Evolutionary conservation across 768 basidiomycete genomes (phyloP).

Genomic region (Boletus tomentosulus): DNA sequence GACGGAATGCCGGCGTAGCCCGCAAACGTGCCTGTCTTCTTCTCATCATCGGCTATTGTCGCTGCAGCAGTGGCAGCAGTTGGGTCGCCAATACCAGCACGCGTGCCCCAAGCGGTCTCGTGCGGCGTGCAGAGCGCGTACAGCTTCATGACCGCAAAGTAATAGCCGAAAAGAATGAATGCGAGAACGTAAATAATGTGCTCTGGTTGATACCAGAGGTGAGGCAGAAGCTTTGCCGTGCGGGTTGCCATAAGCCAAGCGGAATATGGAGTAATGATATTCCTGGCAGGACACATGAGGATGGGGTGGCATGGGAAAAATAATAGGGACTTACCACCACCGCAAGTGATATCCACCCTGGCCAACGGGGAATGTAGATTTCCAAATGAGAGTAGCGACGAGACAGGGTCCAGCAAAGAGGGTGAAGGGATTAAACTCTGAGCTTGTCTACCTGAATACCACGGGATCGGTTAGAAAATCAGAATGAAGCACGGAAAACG

Average conservation of each 20-base stretch:
- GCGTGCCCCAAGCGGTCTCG: conserved; percentile 97
- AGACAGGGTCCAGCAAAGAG: conserved; percentile 41
- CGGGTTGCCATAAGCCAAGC: conserved; percentile 70
- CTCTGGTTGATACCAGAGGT: conserved; percentile 72
- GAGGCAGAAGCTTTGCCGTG: conserved; percentile 76
- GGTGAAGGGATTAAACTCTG: conserved; percentile 60
- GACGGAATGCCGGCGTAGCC: not conserved
- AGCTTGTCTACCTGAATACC: conserved; percentile 70
- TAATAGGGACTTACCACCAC: conserved; percentile 39
- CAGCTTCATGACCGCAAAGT: conserved; percentile 92
- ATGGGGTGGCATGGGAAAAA: not conserved
- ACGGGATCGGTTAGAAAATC: conserved; percentile 1
- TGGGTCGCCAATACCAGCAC: conserved; percentile 86
- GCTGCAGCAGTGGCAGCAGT: conserved; percentile 68
- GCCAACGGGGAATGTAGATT: conserved; percentile 61
- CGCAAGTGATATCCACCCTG: conserved; percentile 70
- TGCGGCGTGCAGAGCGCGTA: conserved; percentile 89
- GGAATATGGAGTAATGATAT: conserved; percentile 60
- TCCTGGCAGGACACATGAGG: conserved; percentile 40
- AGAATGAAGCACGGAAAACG: not conserved
- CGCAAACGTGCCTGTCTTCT: conserved; percentile 13
- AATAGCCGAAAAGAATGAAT: conserved; percentile 88
- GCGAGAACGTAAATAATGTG: conserved; percentile 82
- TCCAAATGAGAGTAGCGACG: conserved; percentile 50
- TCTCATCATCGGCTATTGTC: conserved; percentile 9